phyloP scores from a whole-genome alignment of 441 rosid species.

The Metrosideros polymorpha region DNA sequence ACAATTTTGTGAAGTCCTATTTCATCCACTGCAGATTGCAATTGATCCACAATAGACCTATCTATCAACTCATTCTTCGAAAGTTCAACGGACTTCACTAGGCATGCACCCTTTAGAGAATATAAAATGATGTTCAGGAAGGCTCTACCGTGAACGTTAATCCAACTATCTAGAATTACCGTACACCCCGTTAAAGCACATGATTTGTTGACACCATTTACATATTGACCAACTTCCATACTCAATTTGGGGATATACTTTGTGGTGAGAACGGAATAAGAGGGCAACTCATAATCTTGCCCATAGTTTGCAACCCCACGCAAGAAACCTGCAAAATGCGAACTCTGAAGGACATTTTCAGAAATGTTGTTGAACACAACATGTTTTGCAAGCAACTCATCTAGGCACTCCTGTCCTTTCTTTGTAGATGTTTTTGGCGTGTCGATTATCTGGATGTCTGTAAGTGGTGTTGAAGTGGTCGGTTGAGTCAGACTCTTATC shows the following conservation, averaged over 20 bases:
- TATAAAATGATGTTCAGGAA: neutral
- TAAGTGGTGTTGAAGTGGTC: rapidly evolving
- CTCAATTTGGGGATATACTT: neutral
- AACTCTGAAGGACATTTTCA: no score
- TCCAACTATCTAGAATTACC: neutral
- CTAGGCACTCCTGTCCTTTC: neutral
- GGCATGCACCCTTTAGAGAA: neutral
- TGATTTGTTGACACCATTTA: neutral
- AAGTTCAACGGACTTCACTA: neutral
- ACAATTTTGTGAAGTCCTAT: neutral
- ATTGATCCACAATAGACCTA: neutral
- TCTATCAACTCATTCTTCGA: neutral
- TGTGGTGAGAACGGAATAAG: neutral
- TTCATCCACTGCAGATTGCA: neutral
- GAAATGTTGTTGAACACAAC: neutral
- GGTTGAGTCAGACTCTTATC: neutral
- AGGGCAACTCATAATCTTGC: no score
- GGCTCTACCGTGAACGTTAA: neutral
- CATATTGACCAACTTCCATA: neutral
- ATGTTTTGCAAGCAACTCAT: neutral
- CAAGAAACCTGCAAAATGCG: no score
- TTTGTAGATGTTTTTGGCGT: neutral
- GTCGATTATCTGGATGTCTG: neutral
- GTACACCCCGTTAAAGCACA: neutral
- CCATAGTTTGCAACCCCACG: neutral